Evolutionary conservation across 306 rosid genomes (phyloP), one percentile per base, ranked within the genome.

Genomic region (Cicer pinnatifidum): DNA sequence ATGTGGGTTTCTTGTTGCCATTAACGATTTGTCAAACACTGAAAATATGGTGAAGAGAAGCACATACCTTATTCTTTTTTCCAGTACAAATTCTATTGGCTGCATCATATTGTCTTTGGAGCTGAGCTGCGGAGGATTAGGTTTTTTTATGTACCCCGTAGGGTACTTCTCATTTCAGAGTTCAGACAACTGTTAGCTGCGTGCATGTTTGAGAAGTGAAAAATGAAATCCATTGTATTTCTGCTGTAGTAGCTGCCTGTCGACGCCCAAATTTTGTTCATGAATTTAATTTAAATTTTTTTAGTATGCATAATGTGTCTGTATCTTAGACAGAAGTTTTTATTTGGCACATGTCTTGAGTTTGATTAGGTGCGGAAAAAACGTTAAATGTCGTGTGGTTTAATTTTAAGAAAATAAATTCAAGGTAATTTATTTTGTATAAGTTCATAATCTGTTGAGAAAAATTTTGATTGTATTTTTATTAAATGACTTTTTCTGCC

Each of bases 181-280:
- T 70, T 63, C 37, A 69, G 78, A 47, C 59, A 17, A 43, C 59
- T 47, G 16, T 65, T 64, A 13, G 35, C 41, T 52, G 10, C 28
- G 35, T 48, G 67, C 38, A 23, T 23, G 33, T 23, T 76, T 4
- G 28, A 58, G 35, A 48, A 48, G 54, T n/a, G 70, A 41, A 39
- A 56, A 60, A 44, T 73, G 73, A 50, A 46, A 37, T 75, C 67
- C 2, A 4, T 44, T 80, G 82, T 72, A 66, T 71, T 75, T 78
- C 75, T 67, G n/a, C 23, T 67, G 54, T 52, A 46, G 48, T 75
- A 63, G 72, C 77, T 60, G 68, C 71, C 0, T 7, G 67, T 1
- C 0, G 74, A 68, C 46, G 82, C 85, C 35, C 11, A 77, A 84
- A 69, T 84, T 84, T 84, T 84, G 82, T 80, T 80, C 40, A 11